Conservation (phyloP, 164 flowering plant species). For the Nelumbo lutea region DNA sequence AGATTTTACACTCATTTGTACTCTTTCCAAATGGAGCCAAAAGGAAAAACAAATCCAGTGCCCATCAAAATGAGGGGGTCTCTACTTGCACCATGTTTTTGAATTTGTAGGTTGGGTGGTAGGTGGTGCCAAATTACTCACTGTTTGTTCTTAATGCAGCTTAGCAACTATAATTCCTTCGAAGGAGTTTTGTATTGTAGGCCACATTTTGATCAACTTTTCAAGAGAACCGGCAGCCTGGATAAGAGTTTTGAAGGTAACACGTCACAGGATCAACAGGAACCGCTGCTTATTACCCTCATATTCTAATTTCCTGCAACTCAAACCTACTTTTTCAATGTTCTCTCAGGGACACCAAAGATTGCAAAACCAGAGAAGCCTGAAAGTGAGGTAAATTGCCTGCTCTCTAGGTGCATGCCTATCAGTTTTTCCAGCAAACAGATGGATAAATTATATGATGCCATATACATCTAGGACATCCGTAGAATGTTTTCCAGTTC, state of each 20-base stretch:
- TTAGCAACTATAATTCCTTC: conserved; percentile 86
- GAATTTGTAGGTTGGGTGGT: background rate
- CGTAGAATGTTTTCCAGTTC: too few relatives aligned
- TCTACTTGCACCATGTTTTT: background rate
- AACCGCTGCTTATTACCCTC: background rate
- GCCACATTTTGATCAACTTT: conserved; percentile 91
- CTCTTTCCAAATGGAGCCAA: too few relatives aligned
- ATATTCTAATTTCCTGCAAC: background rate
- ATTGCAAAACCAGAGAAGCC: conserved; percentile 67
- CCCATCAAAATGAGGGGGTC: too few relatives aligned
- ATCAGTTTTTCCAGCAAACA: background rate
- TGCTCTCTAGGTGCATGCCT: background rate
- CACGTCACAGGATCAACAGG: background rate
- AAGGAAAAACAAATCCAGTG: too few relatives aligned
- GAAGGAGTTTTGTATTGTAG: conserved; percentile 95
- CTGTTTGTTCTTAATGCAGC: conserved; percentile 44
- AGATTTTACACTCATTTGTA: too few relatives aligned
- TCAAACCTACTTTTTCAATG: background rate
- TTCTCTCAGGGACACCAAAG: conserved; percentile 73
- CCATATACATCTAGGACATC: background rate
- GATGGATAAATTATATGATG: background rate
- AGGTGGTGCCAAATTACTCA: background rate
- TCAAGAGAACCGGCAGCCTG: conserved; percentile 89
- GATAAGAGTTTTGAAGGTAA: conserved; percentile 96
- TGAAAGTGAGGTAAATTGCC: conserved; percentile 52